These are phyloP conservation scores for Monosporascus ibericus DNA, from an alignment of 2,329 filamentous ascomycete species.

Conservation along the genomic window DNA sequence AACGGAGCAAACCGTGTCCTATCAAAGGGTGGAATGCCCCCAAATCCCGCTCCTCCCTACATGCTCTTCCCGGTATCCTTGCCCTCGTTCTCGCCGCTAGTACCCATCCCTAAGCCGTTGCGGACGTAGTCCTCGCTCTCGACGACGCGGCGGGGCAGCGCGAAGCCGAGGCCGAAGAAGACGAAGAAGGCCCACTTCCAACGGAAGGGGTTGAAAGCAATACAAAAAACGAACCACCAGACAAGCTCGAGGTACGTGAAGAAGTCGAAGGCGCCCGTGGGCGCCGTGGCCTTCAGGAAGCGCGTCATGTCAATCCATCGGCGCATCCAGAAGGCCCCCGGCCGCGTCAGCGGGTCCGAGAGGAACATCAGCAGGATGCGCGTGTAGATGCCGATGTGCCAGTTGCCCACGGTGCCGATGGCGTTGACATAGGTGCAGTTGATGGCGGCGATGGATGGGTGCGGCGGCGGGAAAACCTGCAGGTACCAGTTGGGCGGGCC, in stretches of 20 bases:
- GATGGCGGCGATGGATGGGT: slow-evolving; percentile 70
- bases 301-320: slow-evolving; percentile 82
- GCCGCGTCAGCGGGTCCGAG: slow-evolving; percentile 68
- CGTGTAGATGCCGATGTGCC: slow-evolving; percentile 87
- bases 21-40: too few species aligned
- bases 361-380: slow-evolving; percentile 83
- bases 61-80: slow-evolving; percentile 28
- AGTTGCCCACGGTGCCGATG: slow-evolving; percentile 78
- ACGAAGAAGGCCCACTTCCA: slow-evolving; percentile 90
- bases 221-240: slow-evolving; percentile 80
- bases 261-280: slow-evolving; percentile 77
- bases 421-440: slow-evolving; percentile 76
- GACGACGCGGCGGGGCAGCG: slow-evolving; percentile 61
- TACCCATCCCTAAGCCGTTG: slow-evolving; percentile 41
- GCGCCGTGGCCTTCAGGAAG: slow-evolving; percentile 61
- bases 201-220: slow-evolving; percentile 74
- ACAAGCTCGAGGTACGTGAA: slow-evolving; percentile 81
- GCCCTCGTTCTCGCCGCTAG: slow-evolving; percentile 18
- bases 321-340: slow-evolving; percentile 69
- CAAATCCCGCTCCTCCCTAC: slow-evolving; percentile 8
- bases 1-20: too few species aligned
- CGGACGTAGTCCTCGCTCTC: slow-evolving; percentile 57
- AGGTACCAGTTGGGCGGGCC: slow-evolving; percentile 82
- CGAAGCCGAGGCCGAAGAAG: slow-evolving; percentile 66
- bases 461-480: slow-evolving; percentile 72